phyloP scores from a whole-genome alignment of 2,329 filamentous ascomycete species.

The Neonectria coccinea region DNA sequence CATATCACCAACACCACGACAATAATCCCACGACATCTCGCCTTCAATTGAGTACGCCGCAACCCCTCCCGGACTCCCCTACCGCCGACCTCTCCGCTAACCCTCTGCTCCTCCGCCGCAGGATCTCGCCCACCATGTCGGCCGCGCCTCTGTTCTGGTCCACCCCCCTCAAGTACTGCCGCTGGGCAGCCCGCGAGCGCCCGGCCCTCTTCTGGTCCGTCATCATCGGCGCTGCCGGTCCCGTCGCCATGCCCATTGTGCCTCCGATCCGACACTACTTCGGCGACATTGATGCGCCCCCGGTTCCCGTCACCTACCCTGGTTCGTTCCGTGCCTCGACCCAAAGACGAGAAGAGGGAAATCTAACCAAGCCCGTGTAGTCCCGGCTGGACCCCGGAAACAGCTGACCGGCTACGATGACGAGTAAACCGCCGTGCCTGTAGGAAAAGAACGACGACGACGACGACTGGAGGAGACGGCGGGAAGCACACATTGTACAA shows the following conservation, averaged over 20 bases:
- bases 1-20: slow-evolving; percentile 40
- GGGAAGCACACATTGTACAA: slow-evolving; percentile 42
- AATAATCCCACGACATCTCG: slow-evolving; percentile 36
- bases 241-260: slow-evolving; percentile 75
- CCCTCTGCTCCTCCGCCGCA: background rate
- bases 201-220: slow-evolving; percentile 93
- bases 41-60: slow-evolving; percentile 53
- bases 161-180: slow-evolving; percentile 83
- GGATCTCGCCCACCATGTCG: slow-evolving; percentile 65
- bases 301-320: slow-evolving; percentile 91
- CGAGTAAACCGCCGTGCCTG: slow-evolving; percentile 48
- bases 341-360: slow-evolving; percentile 2
- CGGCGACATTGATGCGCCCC: slow-evolving; percentile 78
- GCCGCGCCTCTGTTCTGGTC: slow-evolving; percentile 82
- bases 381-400: slow-evolving; percentile 70
- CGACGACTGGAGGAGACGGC: slow-evolving; percentile 6
- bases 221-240: slow-evolving; percentile 78
- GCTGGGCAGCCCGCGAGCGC: slow-evolving; percentile 88
- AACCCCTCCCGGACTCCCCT: background rate
- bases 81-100: background rate
- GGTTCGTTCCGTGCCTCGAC: slow-evolving; percentile 68
- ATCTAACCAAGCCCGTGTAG: slow-evolving; percentile 50
- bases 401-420: slow-evolving; percentile 71
- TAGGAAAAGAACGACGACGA: slow-evolving; percentile 24
- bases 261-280: slow-evolving; percentile 79